A percentile compares a stretch with the other conserved stretches of the same genome.
These are phyloP conservation scores for Anacardium occidentale DNA, from an alignment of 345 rosid species.

Conservation along the genomic window DNA sequence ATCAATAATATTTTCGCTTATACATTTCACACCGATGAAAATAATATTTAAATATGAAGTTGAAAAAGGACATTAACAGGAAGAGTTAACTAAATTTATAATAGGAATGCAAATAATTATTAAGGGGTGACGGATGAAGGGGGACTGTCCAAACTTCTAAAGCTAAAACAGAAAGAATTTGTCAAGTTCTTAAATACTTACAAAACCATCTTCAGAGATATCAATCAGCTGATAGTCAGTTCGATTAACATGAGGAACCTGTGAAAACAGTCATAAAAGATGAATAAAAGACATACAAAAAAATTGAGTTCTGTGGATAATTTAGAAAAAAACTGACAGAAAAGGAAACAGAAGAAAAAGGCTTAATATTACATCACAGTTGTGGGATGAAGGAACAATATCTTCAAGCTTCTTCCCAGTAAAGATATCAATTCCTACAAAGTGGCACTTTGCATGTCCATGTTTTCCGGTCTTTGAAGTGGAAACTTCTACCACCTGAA, in stretches of 20 bases:
- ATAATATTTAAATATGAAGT: background rate
- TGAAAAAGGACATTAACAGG: conserved; percentile 1
- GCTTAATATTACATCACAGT: conserved; percentile 52
- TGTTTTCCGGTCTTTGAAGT: conserved; percentile 81
- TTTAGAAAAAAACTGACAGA: background rate
- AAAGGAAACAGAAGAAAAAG: background rate
- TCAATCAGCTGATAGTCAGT: conserved; percentile 74
- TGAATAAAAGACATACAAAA: conserved; percentile 8
- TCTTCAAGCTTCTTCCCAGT: conserved; percentile 73
- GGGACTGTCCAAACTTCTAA: too few species aligned
- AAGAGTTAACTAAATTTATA: background rate
- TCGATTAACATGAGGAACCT: conserved; percentile 75
- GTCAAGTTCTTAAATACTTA: conserved; percentile 28
- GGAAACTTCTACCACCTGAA: conserved; percentile 76
- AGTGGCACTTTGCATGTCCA: conserved; percentile 82
- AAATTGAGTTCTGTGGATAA: background rate
- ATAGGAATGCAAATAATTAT: too few species aligned
- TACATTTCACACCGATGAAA: background rate
- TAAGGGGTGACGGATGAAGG: too few species aligned
- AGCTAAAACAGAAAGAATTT: too few species aligned
- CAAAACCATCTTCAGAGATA: conserved; percentile 83
- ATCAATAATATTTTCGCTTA: background rate
- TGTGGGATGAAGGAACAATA: conserved; percentile 76
- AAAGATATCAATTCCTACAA: conserved; percentile 68
- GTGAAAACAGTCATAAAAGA: conserved; percentile 14